Base-by-base conservation (phyloP, 768 basidiomycete species). In the Antrodiella citrinella region DNA sequence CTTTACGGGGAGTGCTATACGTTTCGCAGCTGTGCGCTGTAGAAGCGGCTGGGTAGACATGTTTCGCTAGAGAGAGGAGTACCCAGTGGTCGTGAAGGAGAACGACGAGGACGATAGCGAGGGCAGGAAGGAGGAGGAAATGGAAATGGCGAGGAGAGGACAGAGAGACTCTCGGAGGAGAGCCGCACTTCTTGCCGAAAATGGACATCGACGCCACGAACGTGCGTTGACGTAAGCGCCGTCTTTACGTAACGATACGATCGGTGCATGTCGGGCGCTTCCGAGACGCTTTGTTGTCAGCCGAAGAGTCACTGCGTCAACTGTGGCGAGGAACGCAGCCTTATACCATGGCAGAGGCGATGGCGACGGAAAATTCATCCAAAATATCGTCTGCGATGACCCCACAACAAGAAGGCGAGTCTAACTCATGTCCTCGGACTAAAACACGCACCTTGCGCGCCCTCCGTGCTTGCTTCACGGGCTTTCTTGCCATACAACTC, bases 1-100 rank as follows among this genome's bases (percentile, higher is more conserved):
- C 56, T 92, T 81, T 57, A 99, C 81, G 35, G 96, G 95, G 42
- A 99, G 85, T 11, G 96, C 94, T 57, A 98, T 99, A 55, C 96
- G 88, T 72, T 97, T 97, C 15, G 73, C 69, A 0, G 91, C 88
- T 7, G 93, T 95, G 53, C 96, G 84, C 67, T 97, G 95, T 20
- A 99, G 85, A 47, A 98, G 80, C 22, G 96, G 96, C 66, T 98
- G 96, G 42, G 92, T 96, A 15, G 96, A 98, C 96, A 97, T 99
- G 58, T n/a, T n/a, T n/a, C n/a, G n/a, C n/a, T n/a, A n/a, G n/a
- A n/a, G n/a, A n/a, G n/a, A n/a, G n/a, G n/a, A n/a, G n/a, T n/a
- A n/a, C n/a, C n/a, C n/a, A n/a, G n/a, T n/a, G n/a, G n/a, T n/a
- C n/a, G n/a, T n/a, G 51, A 18, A 52, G 51, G 25, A 84, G 70